These are phyloP conservation scores for Aphanomyces cochlioides DNA, from an alignment of 352 stramenopile genomes.

Conservation along the genomic window DNA sequence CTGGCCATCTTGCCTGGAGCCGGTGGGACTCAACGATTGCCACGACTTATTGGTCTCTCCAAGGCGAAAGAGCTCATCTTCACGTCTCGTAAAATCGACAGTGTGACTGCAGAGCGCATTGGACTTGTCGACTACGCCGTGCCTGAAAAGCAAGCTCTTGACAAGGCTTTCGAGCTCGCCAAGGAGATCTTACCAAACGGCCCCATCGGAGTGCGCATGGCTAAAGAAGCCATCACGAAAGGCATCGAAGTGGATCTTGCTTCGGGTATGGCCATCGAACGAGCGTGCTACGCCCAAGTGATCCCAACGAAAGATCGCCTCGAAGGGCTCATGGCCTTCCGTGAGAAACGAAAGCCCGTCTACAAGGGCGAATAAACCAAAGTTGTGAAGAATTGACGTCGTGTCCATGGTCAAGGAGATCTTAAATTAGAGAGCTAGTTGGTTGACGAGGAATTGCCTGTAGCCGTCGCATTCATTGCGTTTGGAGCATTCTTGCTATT, in stretches of 20 bases:
- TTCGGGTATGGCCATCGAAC: conserved; percentile 88
- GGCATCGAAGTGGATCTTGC: conserved; percentile 82
- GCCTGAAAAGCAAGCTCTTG: conserved; percentile 51
- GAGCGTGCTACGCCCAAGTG: conserved; percentile 87
- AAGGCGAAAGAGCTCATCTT: conserved; percentile 95
- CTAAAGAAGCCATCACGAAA: conserved; percentile 85
- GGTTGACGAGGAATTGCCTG: not conserved
- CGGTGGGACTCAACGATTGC: conserved; percentile 89
- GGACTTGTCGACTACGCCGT: conserved; percentile 89
- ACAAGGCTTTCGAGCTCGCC: conserved; percentile 78
- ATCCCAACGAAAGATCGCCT: conserved; percentile 90
- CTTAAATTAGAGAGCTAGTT: not conserved
- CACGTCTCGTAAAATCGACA: conserved; percentile 80
- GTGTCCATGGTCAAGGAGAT: not conserved
- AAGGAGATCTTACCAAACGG: conserved; percentile 89
- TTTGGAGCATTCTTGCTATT: not conserved
- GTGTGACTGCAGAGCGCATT: conserved; percentile 68
- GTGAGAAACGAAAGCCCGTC: conserved; percentile 87
- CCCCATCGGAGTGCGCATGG: conserved; percentile 88
- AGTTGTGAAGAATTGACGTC: not conserved
- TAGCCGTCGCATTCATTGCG: too few relatives aligned
- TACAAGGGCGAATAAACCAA: conserved; percentile 83
- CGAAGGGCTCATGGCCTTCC: conserved; percentile 89
- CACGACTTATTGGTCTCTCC: conserved; percentile 85
- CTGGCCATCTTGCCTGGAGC: conserved; percentile 92